Evolutionary conservation across 495 filamentous ascomycete genomes (phyloP).

Genomic region (Aspergillus nidulans): DNA sequence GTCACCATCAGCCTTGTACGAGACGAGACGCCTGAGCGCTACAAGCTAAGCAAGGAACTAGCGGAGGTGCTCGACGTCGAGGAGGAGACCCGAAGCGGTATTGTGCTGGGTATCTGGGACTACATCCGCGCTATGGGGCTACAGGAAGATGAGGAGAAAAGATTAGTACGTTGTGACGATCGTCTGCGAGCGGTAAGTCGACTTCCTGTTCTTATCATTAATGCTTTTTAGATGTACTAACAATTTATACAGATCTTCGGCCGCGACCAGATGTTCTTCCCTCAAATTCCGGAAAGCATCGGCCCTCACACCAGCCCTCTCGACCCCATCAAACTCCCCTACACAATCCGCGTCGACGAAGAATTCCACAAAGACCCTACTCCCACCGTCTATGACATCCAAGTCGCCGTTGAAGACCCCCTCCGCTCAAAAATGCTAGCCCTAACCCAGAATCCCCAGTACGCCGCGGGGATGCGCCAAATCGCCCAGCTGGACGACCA

Average conservation of each 20-base stretch:
- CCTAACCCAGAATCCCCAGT: constrained; percentile 50
- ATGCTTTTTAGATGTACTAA: constrained; percentile 5
- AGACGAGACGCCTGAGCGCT: constrained; percentile 83
- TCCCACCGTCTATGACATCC: constrained; percentile 84
- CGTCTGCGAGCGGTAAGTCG: constrained; percentile 65
- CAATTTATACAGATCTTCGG: constrained; percentile 60
- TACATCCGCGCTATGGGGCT: constrained; percentile 84
- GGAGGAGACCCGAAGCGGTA: constrained; percentile 80
- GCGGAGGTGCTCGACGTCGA: constrained; percentile 82
- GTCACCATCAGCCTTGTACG: constrained; percentile 81
- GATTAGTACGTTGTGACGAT: constrained; percentile 85
- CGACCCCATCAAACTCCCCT: constrained; percentile 77
- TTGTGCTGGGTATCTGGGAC: constrained; percentile 89
- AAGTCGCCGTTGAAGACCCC: constrained; percentile 79
- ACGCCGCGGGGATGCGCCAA: constrained; percentile 58
- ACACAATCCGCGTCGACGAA: constrained; percentile 92
- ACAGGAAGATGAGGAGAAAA: constrained; percentile 90
- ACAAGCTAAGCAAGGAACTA: constrained; percentile 67
- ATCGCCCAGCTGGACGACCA: constrained; percentile 76
- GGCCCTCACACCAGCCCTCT: constrained; percentile 69
- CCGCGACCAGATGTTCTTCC: constrained; percentile 78
- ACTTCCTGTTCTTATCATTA: background rate
- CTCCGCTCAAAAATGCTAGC: constrained; percentile 62
- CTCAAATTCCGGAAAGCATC: constrained; percentile 74
- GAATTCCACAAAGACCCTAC: constrained; percentile 61